Evolutionary conservation across 306 rosid genomes (phyloP), one percentile per base, ranked within the genome.

Genomic region (Pyrus communis): DNA sequence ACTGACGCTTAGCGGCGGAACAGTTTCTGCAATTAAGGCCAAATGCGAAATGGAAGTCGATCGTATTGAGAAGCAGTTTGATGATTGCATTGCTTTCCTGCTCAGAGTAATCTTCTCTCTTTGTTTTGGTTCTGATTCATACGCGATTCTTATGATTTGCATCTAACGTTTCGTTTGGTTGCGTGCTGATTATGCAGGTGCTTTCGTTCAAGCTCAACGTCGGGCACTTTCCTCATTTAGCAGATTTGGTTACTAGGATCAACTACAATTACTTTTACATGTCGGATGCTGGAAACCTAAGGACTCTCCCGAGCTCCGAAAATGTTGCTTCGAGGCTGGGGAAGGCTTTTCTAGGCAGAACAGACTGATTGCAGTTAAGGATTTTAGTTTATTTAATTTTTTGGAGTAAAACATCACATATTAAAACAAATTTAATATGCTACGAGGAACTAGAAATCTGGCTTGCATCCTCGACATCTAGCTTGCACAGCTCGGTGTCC

Each of bases 201-300:
- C 88, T 95, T 69, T 95, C 97, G 19, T 89, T 90, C 97, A 95
- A 90, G 86, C 90, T 95, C 58, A 95, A 95, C 69, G 95, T 95
- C 52, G 98, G 98, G 33, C 91, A 92, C 88, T 95, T 95, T 52
- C 98, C 98, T 69, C 97, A 95, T 86, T 82, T 95, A 81, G 98
- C 96, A 68, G 98, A 95, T 83, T 83, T 95, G 86, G 97, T 95
- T 67, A 92, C 97, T 31, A 84, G 98, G 81, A 95, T 95, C 80
- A 95, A 95, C 80, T 90, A 95, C 82, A 95, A 92, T 85, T 84
- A 92, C 78, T 95, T 89, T 81, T 95, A 95, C 84, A 92, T 95
- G 97, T 89, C 99, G 57, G 90, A 89, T 73, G 85, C 80, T 80
- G 99, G 99, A 69, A 92, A 89, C 89, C 67, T 92, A 79, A 87